A percentile compares a stretch with the other conserved stretches of the same genome.
These are phyloP conservation scores for Aureobasidium namibiae DNA, from an alignment of 2,329 filamentous ascomycete species.

Conservation along the genomic window DNA sequence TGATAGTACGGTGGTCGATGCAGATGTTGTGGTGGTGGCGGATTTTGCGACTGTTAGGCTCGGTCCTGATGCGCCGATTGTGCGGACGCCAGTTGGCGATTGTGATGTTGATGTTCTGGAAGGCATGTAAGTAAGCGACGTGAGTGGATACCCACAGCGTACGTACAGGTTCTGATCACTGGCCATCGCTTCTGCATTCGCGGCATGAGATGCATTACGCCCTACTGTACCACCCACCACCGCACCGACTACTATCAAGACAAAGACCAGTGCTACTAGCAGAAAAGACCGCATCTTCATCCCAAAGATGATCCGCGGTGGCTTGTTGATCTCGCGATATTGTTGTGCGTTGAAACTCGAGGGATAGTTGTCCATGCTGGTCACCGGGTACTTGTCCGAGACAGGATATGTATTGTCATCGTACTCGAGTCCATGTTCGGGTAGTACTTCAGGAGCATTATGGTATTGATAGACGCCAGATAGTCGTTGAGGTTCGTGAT, in stretches of 20 bases:
- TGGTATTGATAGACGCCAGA: slow-evolving; percentile 32
- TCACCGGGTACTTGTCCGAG: slow-evolving; percentile 31
- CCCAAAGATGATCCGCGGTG: slow-evolving; percentile 31
- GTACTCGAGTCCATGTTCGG: slow-evolving; percentile 31
- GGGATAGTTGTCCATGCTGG: slow-evolving; percentile 16
- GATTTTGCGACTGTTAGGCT: background rate
- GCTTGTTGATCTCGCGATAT: slow-evolving; percentile 21
- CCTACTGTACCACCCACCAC: slow-evolving; percentile 30
- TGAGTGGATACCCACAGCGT: background rate
- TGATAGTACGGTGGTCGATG: slow-evolving; percentile 9
- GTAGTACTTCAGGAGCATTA: slow-evolving; percentile 32
- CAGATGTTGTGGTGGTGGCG: background rate
- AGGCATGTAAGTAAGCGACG: background rate
- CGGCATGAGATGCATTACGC: slow-evolving; percentile 21
- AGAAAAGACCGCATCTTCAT: slow-evolving; percentile 30
- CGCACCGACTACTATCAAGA: slow-evolving; percentile 27
- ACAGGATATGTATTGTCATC: slow-evolving; percentile 28
- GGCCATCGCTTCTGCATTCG: slow-evolving; percentile 8
- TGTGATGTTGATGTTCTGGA: background rate
- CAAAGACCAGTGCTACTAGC: slow-evolving; percentile 25
- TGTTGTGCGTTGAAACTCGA: slow-evolving; percentile 18
- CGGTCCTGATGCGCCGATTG: background rate
- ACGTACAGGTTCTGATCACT: background rate
- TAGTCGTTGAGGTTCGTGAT: slow-evolving; percentile 14
- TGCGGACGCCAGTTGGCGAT: background rate